Percentiles rank a stretch among this genome's conserved stretches.
Evolutionary conservation across 495 filamentous ascomycete genomes (phyloP).

Genomic region (Jackrogersella minutella): DNA sequence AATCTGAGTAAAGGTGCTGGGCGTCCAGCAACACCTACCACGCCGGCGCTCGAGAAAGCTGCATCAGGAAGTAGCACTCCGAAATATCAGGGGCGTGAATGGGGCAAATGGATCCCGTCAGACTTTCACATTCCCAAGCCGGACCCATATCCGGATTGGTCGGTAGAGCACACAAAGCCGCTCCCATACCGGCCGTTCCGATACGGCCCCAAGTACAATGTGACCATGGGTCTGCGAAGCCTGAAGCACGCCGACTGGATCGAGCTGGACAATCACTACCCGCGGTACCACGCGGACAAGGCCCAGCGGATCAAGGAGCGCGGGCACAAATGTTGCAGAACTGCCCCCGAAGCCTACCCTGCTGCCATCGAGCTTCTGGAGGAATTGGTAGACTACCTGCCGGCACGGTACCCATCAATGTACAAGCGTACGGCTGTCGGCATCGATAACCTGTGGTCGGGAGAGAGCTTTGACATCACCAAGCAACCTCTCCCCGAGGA

Average conservation of each 20-base stretch:
- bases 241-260: slow-evolving; percentile 89
- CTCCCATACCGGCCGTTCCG: slow-evolving; percentile 86
- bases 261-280: slow-evolving; percentile 85
- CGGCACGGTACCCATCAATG: slow-evolving; percentile 79
- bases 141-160: slow-evolving; percentile 74
- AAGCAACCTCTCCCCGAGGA: slow-evolving; percentile 76
- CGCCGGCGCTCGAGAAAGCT: slow-evolving; percentile 33
- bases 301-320: slow-evolving; percentile 73
- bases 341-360: slow-evolving; percentile 76
- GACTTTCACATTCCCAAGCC: slow-evolving; percentile 74
- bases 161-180: slow-evolving; percentile 73
- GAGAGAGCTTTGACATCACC: slow-evolving; percentile 75
- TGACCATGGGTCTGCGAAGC: slow-evolving; percentile 83
- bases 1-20: slow-evolving; percentile 10
- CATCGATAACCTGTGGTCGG: slow-evolving; percentile 74
- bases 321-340: slow-evolving; percentile 72
- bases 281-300: slow-evolving; percentile 79
- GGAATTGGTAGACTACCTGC: slow-evolving; percentile 77
- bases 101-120: slow-evolving; percentile 72
- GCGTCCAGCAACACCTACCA: slow-evolving; percentile 37
- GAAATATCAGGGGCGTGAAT: slow-evolving; percentile 36
- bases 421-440: slow-evolving; percentile 71
- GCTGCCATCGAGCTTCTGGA: slow-evolving; percentile 83
- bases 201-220: slow-evolving; percentile 74
- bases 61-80: slow-evolving; percentile 9